A percentile compares a stretch with the other conserved stretches of the same genome.
Conservation (phyloP, 2,329 filamentous ascomycete species). For the Aspergillus costaricaensis region DNA sequence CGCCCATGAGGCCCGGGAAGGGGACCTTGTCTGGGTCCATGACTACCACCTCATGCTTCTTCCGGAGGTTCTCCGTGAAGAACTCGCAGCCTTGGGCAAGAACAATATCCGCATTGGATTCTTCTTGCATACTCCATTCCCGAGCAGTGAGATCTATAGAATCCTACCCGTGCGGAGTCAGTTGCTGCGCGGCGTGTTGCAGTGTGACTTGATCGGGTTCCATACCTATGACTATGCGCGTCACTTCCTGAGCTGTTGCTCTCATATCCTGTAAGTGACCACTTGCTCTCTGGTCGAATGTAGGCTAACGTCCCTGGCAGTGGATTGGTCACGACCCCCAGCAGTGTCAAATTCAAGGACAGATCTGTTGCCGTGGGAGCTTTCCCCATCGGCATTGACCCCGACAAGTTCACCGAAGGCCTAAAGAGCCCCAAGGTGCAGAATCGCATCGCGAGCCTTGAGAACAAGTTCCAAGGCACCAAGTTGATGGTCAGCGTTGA, state of each 20-base stretch:
- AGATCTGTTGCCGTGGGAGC: conserved; percentile 89
- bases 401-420: conserved; percentile 91
- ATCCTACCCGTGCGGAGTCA: conserved; percentile 91
- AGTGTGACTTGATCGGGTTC: conserved; percentile 95
- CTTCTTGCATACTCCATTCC: conserved; percentile 96
- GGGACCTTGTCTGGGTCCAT: conserved; percentile 96
- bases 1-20: conserved; percentile 83
- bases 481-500: conserved; percentile 97
- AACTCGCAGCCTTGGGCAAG: conserved; percentile 70
- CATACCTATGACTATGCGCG: conserved; percentile 98
- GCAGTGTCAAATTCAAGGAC: conserved; percentile 86
- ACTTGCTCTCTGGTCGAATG: background rate
- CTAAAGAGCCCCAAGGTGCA: conserved; percentile 82
- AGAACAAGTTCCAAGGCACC: conserved; percentile 90
- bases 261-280: conserved; percentile 73
- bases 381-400: conserved; percentile 97
- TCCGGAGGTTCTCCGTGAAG: conserved; percentile 90
- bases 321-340: conserved; percentile 72
- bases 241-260: conserved; percentile 94
- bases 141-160: conserved; percentile 93
- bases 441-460: conserved; percentile 79
- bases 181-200: conserved; percentile 80
- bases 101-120: conserved; percentile 98
- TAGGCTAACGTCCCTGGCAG: conserved; percentile 30
- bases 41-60: conserved; percentile 98